Conservation (phyloP, 1,284 basidiomycete genomes). For the Lignosus rhinocerotis region DNA sequence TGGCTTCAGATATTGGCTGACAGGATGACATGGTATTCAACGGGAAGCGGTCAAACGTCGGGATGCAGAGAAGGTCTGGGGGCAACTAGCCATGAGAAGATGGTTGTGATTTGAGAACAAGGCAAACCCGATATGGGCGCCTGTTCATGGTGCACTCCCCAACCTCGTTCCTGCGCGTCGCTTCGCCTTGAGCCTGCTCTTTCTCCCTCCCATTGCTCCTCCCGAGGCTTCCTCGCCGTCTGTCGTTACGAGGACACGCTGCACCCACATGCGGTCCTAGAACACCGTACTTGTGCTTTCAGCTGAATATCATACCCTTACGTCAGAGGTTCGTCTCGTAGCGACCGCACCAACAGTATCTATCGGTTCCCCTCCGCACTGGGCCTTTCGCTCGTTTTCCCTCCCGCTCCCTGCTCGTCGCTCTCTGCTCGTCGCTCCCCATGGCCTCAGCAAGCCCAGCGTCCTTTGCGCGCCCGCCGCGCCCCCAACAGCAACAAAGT, state of each 20-base stretch:
- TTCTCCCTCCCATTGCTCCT: neutral
- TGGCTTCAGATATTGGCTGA: neutral
- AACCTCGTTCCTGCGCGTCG: neutral
- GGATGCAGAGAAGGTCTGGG: neutral
- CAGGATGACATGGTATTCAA: too few relatives aligned
- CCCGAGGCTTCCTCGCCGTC: conserved; percentile 1
- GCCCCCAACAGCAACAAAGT: conserved; percentile 8
- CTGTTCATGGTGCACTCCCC: neutral
- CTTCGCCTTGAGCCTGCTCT: neutral
- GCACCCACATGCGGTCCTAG: conserved; percentile 5
- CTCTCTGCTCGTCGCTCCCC: neutral
- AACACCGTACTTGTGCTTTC: neutral
- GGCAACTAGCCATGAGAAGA: neutral
- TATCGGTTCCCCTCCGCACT: conserved; percentile 6
- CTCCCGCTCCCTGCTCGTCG: neutral
- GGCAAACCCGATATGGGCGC: neutral
- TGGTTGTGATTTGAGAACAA: neutral
- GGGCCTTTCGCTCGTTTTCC: neutral
- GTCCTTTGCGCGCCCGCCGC: conserved; percentile 17
- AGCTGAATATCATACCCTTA: conserved; percentile 3
- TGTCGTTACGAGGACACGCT: conserved; percentile 5
- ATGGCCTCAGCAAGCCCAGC: conserved; percentile 20
- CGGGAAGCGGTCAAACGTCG: neutral
- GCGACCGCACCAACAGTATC: conserved; percentile 2
- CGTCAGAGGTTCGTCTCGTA: conserved; percentile 6